A percentile compares a stretch with the other conserved stretches of the same genome.
These are phyloP conservation scores for Candida chilensis DNA, from an alignment of 805 yeast genomes.

Conservation along the genomic window DNA sequence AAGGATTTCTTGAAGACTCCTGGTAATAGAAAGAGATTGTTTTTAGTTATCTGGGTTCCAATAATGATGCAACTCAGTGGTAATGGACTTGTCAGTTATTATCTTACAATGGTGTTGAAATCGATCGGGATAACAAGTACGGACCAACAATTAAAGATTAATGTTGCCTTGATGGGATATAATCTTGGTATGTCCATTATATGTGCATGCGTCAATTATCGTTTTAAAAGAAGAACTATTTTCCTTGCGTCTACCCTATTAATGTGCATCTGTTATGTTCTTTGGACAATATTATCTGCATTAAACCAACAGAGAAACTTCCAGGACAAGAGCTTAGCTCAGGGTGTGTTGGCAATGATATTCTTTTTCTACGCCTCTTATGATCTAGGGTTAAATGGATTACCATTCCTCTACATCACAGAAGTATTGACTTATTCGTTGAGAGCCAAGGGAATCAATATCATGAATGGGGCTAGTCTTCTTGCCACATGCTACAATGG, in stretches of 20 bases:
- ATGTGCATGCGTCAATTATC: no score
- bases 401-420: conserved; percentile 35
- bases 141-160: conserved; percentile 34
- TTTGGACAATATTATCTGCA: conserved; percentile 40
- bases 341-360: conserved; percentile 42
- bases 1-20: conserved; percentile 25
- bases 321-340: conserved; percentile 26
- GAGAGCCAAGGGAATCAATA: conserved; percentile 30
- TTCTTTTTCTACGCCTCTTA: conserved; percentile 34
- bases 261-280: conserved; percentile 26
- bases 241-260: conserved; percentile 21
- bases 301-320: conserved; percentile 29
- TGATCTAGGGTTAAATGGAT: conserved; percentile 32
- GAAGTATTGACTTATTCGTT: conserved; percentile 20
- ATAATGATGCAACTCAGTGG: conserved; percentile 38
- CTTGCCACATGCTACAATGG: conserved; percentile 13
- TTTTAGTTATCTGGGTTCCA: conserved; percentile 20
- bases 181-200: no score
- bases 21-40: conserved; percentile 31
- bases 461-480: conserved; percentile 8
- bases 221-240: conserved; percentile 25
- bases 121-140: conserved; percentile 44
- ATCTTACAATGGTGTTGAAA: conserved; percentile 36
- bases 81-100: conserved; percentile 43
- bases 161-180: conserved; percentile 40